Conservation (phyloP, 2,329 filamentous ascomycete species). For the Scopulariopsis brevicaulis region DNA sequence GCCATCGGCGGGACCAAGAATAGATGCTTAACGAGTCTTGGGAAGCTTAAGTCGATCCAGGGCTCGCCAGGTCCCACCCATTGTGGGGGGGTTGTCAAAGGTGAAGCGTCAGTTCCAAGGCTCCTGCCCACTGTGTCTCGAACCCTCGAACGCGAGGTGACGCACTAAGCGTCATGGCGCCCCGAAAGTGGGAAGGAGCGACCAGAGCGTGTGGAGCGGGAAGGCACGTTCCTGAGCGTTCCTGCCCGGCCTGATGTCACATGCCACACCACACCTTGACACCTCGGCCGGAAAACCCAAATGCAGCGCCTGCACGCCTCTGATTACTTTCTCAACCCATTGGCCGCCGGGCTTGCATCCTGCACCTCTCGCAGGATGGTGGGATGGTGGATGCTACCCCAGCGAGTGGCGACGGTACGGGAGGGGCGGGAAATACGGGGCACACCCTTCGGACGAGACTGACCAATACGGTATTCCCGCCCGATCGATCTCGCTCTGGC, state of each 20-base stretch:
- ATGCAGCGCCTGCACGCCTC: background rate
- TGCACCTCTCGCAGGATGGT: background rate
- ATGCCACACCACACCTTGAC: background rate
- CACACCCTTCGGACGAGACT: background rate
- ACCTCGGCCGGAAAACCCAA: background rate
- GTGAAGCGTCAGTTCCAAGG: background rate
- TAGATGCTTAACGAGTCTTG: no score
- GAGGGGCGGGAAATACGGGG: background rate
- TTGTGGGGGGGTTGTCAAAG: no score
- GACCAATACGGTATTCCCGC: background rate
- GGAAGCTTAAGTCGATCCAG: no score
- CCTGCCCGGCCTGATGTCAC: background rate
- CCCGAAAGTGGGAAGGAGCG: background rate
- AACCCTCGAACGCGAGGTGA: background rate
- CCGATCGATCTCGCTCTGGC: background rate
- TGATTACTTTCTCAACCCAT: background rate
- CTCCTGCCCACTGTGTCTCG: background rate
- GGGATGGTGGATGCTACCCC: background rate
- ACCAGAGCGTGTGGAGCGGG: background rate
- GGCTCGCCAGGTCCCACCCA: no score
- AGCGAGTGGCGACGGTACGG: background rate
- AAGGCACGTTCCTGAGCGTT: background rate
- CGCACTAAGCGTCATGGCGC: background rate
- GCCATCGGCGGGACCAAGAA: no score
- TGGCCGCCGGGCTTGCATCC: background rate